Conservation (phyloP, 345 rosid genomes). For the Cochlearia excelsa region DNA sequence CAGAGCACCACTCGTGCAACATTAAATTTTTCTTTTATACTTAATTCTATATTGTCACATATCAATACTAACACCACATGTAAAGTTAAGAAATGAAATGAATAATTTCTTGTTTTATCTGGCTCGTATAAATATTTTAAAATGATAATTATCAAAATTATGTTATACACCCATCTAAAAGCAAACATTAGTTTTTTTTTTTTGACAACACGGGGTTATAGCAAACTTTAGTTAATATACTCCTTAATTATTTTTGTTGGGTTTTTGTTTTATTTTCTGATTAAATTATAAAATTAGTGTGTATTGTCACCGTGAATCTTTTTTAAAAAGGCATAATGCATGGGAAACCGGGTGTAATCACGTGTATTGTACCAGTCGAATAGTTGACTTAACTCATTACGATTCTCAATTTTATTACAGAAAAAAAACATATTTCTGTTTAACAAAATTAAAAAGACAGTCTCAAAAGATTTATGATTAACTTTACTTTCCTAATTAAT, state of each 20-base stretch:
- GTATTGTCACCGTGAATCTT: slow-evolving; percentile 27
- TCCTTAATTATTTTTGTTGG: no score
- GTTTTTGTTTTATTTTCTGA: not conserved
- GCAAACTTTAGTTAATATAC: no score
- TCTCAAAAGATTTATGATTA: not conserved
- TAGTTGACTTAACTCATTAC: slow-evolving; percentile 36
- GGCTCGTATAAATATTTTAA: no score
- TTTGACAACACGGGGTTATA: no score
- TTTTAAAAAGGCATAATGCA: slow-evolving; percentile 32
- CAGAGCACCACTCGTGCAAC: slow-evolving; percentile 67
- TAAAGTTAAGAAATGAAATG: no score
- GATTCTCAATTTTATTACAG: slow-evolving; percentile 15
- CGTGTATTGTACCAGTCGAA: slow-evolving; percentile 44
- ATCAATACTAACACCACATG: no score
- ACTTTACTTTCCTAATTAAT: not conserved
- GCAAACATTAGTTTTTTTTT: no score
- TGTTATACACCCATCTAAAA: no score
- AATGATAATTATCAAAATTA: no score
- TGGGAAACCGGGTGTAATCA: slow-evolving; percentile 52
- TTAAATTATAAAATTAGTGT: slow-evolving; percentile 13
- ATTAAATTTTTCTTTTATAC: slow-evolving; percentile 21
- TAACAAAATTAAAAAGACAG: slow-evolving; percentile 1
- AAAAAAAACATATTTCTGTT: not conserved
- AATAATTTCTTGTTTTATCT: no score
- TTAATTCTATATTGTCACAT: slow-evolving; percentile 4